Evolutionary conservation across 1,139 yeast species (phyloP).

Genomic region (Scheffersomyces segobiensis): DNA sequence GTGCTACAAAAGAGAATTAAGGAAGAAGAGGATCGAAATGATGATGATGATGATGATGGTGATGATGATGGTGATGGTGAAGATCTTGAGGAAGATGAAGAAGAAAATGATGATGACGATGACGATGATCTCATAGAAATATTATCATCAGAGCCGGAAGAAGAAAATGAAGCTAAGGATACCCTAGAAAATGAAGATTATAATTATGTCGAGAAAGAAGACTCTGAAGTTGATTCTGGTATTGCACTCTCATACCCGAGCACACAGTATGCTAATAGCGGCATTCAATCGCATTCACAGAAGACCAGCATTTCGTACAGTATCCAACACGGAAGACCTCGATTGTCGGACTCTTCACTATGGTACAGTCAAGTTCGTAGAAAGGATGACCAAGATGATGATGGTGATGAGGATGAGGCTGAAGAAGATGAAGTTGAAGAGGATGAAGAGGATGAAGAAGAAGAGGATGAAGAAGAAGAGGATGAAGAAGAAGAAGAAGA

Average conservation of each 20-base stretch:
- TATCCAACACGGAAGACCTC: neutral
- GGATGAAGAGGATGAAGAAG: slow-evolving; percentile 3
- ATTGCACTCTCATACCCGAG: neutral
- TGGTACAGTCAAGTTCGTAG: neutral
- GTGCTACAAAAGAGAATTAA: slow-evolving; percentile 1
- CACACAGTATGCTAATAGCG: neutral
- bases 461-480: neutral
- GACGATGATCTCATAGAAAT: neutral
- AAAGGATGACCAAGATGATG: slow-evolving; percentile 4
- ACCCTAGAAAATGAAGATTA: neutral
- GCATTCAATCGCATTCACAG: neutral
- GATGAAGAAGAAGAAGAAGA: slow-evolving; percentile 2
- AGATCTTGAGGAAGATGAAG: slow-evolving; percentile 2
- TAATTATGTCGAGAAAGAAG: neutral
- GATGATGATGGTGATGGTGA: neutral
- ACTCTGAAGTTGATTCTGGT: neutral
- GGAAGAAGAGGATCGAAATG: slow-evolving; percentile 1
- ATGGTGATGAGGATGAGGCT: neutral
- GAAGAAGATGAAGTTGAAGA: slow-evolving; percentile 1
- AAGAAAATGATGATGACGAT: slow-evolving; percentile 2
- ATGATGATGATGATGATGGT: neutral
- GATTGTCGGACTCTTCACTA: neutral
- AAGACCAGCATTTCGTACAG: neutral
- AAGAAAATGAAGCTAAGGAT: neutral
- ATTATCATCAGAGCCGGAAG: neutral